A percentile compares a stretch with the other conserved stretches of the same genome.
phyloP scores from a whole-genome alignment of 2,329 filamentous ascomycete genomes.

The Cladosporium colombiae region DNA sequence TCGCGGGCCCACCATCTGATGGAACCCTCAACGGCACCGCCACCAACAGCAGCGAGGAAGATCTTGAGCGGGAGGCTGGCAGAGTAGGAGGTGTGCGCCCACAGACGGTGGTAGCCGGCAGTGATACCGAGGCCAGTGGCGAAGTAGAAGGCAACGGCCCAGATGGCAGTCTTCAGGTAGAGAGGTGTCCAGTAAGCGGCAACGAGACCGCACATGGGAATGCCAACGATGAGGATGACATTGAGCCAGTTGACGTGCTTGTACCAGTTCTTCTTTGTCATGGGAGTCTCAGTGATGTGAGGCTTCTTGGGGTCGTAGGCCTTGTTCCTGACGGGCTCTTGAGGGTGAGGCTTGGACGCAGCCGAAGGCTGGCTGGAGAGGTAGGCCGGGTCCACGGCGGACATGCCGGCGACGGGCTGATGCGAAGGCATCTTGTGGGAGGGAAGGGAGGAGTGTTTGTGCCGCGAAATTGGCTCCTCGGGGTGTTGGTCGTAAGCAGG shows the following conservation, averaged over 20 bases:
- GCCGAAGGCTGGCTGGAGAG: conserved; percentile 46
- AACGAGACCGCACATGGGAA: conserved; percentile 73
- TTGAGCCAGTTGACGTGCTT: conserved; percentile 96
- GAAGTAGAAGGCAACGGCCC: conserved; percentile 78
- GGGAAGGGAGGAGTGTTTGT: conserved; percentile 21
- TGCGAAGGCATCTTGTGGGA: conserved; percentile 51
- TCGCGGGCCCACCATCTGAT: conserved; percentile 87
- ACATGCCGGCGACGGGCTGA: conserved; percentile 50
- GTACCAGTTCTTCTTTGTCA: conserved; percentile 82
- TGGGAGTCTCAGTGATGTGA: conserved; percentile 80
- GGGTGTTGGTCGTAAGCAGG: conserved; percentile 5
- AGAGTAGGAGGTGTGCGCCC: conserved; percentile 84
- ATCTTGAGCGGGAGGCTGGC: conserved; percentile 74
- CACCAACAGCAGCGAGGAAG: conserved; percentile 78
- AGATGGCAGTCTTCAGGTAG: conserved; percentile 69
- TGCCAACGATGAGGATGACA: conserved; percentile 73
- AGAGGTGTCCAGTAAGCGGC: conserved; percentile 78
- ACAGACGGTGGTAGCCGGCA: conserved; percentile 74
- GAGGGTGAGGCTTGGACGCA: conserved; percentile 46
- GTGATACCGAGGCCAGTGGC: conserved; percentile 58
- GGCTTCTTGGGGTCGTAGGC: conserved; percentile 68
- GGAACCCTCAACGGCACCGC: conserved; percentile 81
- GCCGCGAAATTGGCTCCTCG: conserved; percentile 14
- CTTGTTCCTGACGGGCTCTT: conserved; percentile 54
- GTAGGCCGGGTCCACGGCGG: conserved; percentile 52